A percentile compares a stretch with the other conserved stretches of the same genome.
Evolutionary conservation across 306 rosid genomes (phyloP).

Genomic region (Cucurbita maxima): DNA sequence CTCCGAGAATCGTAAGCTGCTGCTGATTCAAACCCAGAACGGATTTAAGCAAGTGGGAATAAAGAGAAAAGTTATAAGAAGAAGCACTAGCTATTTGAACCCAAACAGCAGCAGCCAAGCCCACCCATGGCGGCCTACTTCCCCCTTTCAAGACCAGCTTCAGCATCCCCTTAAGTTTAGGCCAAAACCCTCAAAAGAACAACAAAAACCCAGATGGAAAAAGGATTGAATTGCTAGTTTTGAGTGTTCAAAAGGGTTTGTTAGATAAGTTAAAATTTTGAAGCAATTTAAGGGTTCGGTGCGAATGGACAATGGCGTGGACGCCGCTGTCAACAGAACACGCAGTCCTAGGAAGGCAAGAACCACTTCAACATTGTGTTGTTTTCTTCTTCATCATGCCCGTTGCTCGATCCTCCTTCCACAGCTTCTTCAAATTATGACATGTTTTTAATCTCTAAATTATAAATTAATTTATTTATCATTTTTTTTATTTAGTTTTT

Average conservation of each 20-base stretch:
- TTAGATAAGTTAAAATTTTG: no score
- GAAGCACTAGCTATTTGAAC: conserved; percentile 7
- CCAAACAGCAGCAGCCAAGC: conserved; percentile 85
- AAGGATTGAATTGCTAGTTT: not conserved
- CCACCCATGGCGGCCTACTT: conserved; percentile 90
- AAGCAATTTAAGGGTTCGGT: no score
- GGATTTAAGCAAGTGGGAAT: conserved; percentile 54
- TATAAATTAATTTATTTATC: no score
- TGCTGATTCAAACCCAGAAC: conserved; percentile 58
- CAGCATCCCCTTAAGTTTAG: conserved; percentile 15
- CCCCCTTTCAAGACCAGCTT: conserved; percentile 48
- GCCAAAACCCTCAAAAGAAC: not conserved
- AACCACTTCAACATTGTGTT: no score
- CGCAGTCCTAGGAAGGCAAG: no score
- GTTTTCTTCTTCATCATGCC: no score
- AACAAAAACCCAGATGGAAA: not conserved
- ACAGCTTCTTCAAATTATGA: no score
- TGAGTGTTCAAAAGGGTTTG: not conserved
- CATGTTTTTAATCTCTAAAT: no score
- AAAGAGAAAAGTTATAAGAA: conserved; percentile 56
- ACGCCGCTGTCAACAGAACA: no score
- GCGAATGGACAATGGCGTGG: no score
- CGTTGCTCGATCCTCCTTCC: no score
- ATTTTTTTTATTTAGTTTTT: no score
- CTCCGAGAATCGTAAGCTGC: conserved; percentile 62